A percentile compares a stretch with the other conserved stretches of the same genome.
These are phyloP conservation scores for Epichloe elymi DNA, from an alignment of 2,329 filamentous ascomycete species.

Conservation along the genomic window DNA sequence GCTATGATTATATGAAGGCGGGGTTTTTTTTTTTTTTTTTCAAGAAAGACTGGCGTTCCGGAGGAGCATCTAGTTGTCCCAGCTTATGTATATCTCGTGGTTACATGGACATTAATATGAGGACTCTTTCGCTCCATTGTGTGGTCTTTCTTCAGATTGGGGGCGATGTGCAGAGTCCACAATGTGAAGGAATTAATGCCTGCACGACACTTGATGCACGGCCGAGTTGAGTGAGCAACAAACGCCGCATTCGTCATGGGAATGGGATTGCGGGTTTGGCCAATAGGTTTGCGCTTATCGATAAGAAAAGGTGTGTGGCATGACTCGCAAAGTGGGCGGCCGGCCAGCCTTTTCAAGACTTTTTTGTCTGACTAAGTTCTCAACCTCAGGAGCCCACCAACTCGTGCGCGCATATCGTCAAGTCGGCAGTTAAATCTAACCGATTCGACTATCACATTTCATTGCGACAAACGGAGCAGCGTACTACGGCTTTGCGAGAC, in stretches of 20 bases:
- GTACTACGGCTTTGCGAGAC: no score
- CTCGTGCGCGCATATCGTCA: neutral
- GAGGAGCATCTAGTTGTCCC: neutral
- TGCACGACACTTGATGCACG: no score
- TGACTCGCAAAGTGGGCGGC: constrained; percentile 4
- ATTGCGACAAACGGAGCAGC: neutral
- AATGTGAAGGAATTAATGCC: neutral
- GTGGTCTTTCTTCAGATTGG: no score
- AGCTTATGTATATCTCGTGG: neutral
- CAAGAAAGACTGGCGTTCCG: neutral
- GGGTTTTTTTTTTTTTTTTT: neutral
- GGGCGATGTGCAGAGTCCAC: no score
- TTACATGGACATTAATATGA: neutral
- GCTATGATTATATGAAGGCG: neutral
- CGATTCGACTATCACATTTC: neutral
- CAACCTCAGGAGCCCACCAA: neutral
- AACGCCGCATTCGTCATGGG: no score
- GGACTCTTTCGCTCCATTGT: neutral
- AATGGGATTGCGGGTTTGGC: no score
- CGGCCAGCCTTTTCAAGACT: neutral
- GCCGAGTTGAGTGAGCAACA: no score
- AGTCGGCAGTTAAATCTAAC: neutral
- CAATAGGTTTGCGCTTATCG: constrained; percentile 12
- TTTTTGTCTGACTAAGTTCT: neutral
- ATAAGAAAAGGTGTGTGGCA: constrained; percentile 16